A percentile compares a stretch with the other conserved stretches of the same genome.
Evolutionary conservation across 306 rosid species (phyloP).

Genomic region (Cicer pinnatifidum): DNA sequence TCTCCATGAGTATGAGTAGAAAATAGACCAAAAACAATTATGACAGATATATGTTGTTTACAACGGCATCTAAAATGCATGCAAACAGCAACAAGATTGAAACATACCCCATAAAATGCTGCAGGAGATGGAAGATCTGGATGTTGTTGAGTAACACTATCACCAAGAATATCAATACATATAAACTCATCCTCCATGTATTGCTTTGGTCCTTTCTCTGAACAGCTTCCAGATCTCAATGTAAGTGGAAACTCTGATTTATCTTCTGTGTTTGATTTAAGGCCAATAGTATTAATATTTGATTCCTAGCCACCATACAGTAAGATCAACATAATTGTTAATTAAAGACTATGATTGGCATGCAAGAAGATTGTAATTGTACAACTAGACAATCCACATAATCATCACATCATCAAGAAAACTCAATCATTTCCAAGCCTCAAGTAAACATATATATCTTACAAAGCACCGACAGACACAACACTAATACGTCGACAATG

Average conservation of each 20-base stretch:
- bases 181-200: constrained; percentile 72
- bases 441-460: too few species aligned
- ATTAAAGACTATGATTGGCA: neutral
- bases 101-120: constrained; percentile 74
- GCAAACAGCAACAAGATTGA: constrained; percentile 1
- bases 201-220: constrained; percentile 72
- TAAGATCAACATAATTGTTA: constrained; percentile 12
- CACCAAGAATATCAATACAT: constrained; percentile 53
- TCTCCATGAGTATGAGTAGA: constrained; percentile 23
- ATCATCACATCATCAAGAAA: neutral
- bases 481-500: too few species aligned
- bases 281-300: constrained; percentile 44
- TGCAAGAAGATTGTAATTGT: neutral
- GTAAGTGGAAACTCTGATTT: constrained; percentile 47
- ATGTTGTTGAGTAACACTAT: constrained; percentile 38
- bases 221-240: constrained; percentile 62
- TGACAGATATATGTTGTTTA: too few species aligned
- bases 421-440: neutral
- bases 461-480: too few species aligned
- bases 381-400: constrained; percentile 13
- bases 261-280: constrained; percentile 51
- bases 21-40: too few species aligned
- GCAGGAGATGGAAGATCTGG: constrained; percentile 51
- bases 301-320: constrained; percentile 50
- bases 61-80: neutral